Conservation (phyloP, 2,329 filamentous ascomycete genomes). For the Cytospora mali region DNA sequence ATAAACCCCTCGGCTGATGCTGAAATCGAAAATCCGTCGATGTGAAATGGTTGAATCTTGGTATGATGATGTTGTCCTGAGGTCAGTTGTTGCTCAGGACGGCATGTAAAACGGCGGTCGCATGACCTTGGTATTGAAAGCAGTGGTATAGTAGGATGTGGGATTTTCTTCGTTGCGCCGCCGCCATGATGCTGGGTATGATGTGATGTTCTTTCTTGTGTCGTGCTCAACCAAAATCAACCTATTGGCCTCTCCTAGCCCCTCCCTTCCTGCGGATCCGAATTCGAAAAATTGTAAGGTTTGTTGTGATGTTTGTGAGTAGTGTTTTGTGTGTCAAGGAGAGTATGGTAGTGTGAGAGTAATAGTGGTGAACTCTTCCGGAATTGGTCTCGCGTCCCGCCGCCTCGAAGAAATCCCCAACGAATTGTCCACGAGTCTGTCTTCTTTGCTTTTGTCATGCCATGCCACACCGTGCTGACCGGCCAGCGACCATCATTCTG, state of each 20-base stretch:
- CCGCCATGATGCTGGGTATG: constrained; percentile 19
- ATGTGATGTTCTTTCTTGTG: constrained; percentile 14
- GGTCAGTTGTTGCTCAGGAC: constrained; percentile 22
- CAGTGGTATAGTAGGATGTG: constrained; percentile 21
- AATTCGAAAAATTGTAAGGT: constrained; percentile 1
- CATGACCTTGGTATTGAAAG: constrained; percentile 23
- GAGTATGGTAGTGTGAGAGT: constrained; percentile 8
- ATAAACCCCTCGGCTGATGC: constrained; percentile 26
- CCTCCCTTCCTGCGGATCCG: background rate
- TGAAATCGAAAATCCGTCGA: constrained; percentile 14
- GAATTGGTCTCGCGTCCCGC: background rate
- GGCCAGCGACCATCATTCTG: constrained; percentile 16
- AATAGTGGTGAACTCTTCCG: background rate
- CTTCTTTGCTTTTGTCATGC: constrained; percentile 5
- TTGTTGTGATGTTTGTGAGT: background rate
- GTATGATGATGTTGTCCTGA: constrained; percentile 16
- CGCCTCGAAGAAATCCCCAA: constrained; percentile 10
- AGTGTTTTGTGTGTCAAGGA: background rate
- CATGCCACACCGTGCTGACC: constrained; percentile 20
- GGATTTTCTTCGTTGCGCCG: constrained; percentile 27
- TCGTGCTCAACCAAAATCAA: constrained; percentile 11
- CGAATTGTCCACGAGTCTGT: constrained; percentile 2
- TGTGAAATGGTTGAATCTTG: constrained; percentile 3
- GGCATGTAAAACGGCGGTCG: constrained; percentile 18
- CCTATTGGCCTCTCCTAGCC: constrained; percentile 6